Base-by-base conservation (phyloP, 345 rosid genomes). In the Gossypium ekmanianum region DNA sequence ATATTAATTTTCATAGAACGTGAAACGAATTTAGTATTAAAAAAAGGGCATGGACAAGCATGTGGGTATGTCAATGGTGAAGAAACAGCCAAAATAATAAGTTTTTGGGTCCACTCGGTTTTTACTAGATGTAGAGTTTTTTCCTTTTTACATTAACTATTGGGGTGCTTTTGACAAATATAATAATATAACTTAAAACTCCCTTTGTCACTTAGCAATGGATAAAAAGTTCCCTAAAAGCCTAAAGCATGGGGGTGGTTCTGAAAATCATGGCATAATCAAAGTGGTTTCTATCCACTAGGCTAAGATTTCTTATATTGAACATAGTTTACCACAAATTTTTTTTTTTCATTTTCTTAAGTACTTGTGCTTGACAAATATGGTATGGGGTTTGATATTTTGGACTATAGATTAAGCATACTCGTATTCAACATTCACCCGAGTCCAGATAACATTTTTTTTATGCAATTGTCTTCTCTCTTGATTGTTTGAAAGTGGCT, bases 41-140 rank as follows among this genome's bases (percentile, higher is more conserved):
- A 34, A 5, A 34, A 34, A 34, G 7, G 11, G 27, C 58, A 44
- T 13, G 55, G 24, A 74, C 20, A 63, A 18, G 62, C 82, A 73
- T 13, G 65, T 39, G 76, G 45, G 34, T 29, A 9, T 72, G 69
- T 65, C 68, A 63, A 11, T 26, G 57, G 16, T 8, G 55, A n/a
- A 29, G 72, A 48, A 29, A 51, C 10, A 75, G 61, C 76, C 68
- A 70, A 71, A 70, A 11, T 1, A 1, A 0, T 34, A 34, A 34
- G 41, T 1, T 39, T 27, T 27, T 51, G 81, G 71, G 71, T 62
- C 77, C 55, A 65, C 51, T 9, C 13, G 11, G 34, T n/a, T 39
- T n/a, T 39, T 12, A 39, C 45, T 41, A 56, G 3, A 34, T 51
- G 41, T n/a, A 29, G 47, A 56, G 1, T 2, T 14, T 9, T 65